Evolutionary conservation across 192 early-diverging fungal genomes (phyloP), one percentile per base, ranked within the genome.

Genomic region (Mortierella alpina): DNA sequence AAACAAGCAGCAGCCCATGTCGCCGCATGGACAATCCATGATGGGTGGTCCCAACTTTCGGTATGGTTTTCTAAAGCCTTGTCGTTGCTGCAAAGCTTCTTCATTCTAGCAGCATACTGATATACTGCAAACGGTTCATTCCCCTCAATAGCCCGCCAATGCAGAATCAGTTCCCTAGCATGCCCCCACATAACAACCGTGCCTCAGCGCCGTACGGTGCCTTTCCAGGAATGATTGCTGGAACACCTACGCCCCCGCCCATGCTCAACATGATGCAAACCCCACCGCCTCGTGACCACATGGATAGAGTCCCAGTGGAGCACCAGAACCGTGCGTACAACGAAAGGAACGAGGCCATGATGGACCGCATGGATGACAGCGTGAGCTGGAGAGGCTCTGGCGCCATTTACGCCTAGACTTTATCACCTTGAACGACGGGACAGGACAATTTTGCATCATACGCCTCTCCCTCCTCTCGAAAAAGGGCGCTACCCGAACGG

Each of bases 321-420:
- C 75, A 70, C 56, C 68, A 70, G 17, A 59, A 52, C 63, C 68
- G 75, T 5, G 63, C 5, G 49, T 71, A 61, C 50, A 70, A 58
- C 42, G 68, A 78, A 2, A 67, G 71, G n/a, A 82, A 84, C 46
- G 85, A 86, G 5, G 68, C 23, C 10, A 58, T 82, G 20, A 62
- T 84, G 75, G 78, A 82, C 31, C 77, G 82, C 57, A 78, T 86
- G 70, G 85, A 86, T 13, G 85, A 86, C 17, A 55, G 67, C 7
- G 71, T 48, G 0, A 68, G 66, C 20, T 86, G 84, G 84, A 71
- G 82, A 63, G 78, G 84, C 46, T 63, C 80, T 5, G 54, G 70
- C 6, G 82, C 73, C 0, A 82, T 76, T n/a, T 83, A 77, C 50
- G 73, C 75, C 23, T 78, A 83, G 62, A 44, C 52, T 7, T 12